Evolutionary conservation across 192 early-diverging fungal species (phyloP).

Genomic region (Rhizophagus clarus): DNA sequence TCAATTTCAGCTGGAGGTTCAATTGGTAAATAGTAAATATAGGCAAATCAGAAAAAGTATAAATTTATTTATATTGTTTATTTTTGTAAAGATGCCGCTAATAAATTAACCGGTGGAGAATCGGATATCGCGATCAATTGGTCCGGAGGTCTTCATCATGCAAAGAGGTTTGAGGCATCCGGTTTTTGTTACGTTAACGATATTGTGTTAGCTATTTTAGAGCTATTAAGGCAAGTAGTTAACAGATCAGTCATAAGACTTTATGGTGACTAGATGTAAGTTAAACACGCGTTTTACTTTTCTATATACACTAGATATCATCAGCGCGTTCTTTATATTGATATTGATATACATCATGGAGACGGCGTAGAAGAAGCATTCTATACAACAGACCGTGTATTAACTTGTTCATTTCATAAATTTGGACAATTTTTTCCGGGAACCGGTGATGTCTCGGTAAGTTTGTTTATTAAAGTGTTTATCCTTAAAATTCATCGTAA

Average conservation of each 20-base stretch:
- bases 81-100: constrained; percentile 57
- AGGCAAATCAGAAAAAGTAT: neutral
- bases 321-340: constrained; percentile 94
- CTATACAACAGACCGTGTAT: constrained; percentile 90
- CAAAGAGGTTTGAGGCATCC: constrained; percentile 81
- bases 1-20: constrained; percentile 90
- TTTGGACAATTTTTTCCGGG: constrained; percentile 97
- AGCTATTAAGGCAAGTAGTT: constrained; percentile 54
- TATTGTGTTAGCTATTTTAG: constrained; percentile 83
- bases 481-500: neutral
- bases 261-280: neutral
- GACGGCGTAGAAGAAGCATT: constrained; percentile 97
- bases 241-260: neutral
- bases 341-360: constrained; percentile 91
- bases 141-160: constrained; percentile 88
- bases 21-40: constrained; percentile 56
- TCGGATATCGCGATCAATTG: constrained; percentile 82
- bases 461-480: neutral
- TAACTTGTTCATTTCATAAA: constrained; percentile 95
- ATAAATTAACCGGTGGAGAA: constrained; percentile 58
- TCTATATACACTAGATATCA: constrained; percentile 49
- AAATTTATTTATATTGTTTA: neutral
- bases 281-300: neutral
- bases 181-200: constrained; percentile 98
- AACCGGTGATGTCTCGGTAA: constrained; percentile 74